Evolutionary conservation across 164 flowering plant species (phyloP), one percentile per base, ranked within the genome.

Genomic region (Warburgia ugandensis): DNA sequence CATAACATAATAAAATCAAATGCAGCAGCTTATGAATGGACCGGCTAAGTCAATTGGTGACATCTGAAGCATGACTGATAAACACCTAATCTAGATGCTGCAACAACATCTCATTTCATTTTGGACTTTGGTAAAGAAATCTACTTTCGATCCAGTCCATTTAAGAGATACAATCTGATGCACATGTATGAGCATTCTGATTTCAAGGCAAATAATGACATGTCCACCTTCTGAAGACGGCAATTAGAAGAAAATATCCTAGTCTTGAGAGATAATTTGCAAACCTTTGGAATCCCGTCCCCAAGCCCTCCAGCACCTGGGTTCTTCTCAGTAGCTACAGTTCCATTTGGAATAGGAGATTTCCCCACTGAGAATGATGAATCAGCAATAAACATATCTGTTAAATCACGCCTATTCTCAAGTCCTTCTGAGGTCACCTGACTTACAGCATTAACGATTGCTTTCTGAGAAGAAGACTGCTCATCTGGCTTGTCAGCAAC

Each of bases 271-370:
- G 12, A 29, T 22, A 12, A n/a, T 43, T 46, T 12, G 51, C 64
- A 43, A 22, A 89, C 99, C 97, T 94, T 89, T 21, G 99, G 99
- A 40, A 82, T 72, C 51, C 96, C 97, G 64, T 77, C 92, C 30
- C 97, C 96, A 28, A 84, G 76, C 35, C 81, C 92, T 19, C 73
- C 73, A 42, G 72, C 74, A 55, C 69, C 71, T 41, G 69, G 50
- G 42, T 54, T 56, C 64, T 29, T 67, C 64, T 68, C 71, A 46
- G 39, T 27, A 55, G 51, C 61, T 48, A 69, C 48, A 53, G 27
- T 32, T 46, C 72, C 90, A 77, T 76, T 78, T 42, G 56, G 72
- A 37, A 42, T 23, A 61, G 91, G 84, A 17, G 86, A 77, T 61
- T 84, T 82, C 36, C 70, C 83, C 29, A 79, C 74, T 35, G 75